Percentiles rank a stretch among this genome's conserved stretches.
Conservation (phyloP, 2,329 filamentous ascomycete genomes). For the Colletotrichum sp. region DNA sequence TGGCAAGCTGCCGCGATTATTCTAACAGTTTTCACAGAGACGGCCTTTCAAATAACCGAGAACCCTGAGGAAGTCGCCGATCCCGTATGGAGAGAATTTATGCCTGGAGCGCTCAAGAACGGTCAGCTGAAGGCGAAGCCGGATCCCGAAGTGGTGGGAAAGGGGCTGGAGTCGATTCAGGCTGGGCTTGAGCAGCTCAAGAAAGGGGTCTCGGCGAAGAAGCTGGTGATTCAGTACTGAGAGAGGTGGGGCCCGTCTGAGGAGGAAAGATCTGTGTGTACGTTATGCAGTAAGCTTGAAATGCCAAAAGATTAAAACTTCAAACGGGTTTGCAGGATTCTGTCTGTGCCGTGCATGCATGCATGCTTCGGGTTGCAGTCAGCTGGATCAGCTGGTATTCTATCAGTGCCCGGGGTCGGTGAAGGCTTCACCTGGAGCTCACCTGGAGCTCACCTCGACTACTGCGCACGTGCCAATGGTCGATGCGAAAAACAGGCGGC, state of each 20-base stretch:
- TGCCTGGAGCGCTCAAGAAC: neutral
- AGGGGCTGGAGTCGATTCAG: neutral
- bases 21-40: neutral
- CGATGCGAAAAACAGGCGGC: neutral
- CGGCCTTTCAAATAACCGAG: neutral
- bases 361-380: neutral
- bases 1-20: rapidly evolving
- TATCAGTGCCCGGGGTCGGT: neutral
- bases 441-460: neutral
- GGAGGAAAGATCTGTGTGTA: neutral
- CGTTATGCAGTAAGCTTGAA: neutral
- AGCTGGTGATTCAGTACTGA: neutral
- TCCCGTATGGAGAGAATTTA: neutral
- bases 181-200: neutral
- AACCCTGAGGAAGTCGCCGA: neutral
- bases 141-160: neutral
- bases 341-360: neutral
- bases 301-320: neutral
- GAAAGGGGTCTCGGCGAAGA: neutral
- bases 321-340: neutral
- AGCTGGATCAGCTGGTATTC: neutral
- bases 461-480: neutral
- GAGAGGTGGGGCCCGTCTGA: neutral
- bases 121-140: neutral
- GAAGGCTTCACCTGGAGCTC: neutral